Evolutionary conservation across 805 yeast genomes (phyloP), one percentile per base, ranked within the genome.

Genomic region (Starmerella kuoi): DNA sequence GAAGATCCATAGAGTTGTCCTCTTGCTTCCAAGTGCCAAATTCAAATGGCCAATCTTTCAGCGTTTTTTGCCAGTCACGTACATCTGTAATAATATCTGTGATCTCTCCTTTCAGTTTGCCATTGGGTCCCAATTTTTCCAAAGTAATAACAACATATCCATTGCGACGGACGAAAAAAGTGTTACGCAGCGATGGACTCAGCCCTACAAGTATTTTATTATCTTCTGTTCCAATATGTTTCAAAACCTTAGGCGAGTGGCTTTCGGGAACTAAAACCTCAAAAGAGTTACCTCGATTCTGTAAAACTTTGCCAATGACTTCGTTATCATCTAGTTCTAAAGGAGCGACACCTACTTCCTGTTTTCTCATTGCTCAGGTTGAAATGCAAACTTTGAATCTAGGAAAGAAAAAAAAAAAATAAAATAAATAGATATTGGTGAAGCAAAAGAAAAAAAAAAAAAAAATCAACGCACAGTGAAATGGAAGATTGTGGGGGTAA

Each of bases 131-230:
- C 14, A 46, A 7, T 3, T 38, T 38, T 31, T 50, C 58, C 1
- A 50, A 38, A 2, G 50, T 54, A 2, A 57, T 53, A 6, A 62
- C 49, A 2, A 56, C 62, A 24, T 50, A 49, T 18, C 66, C 65
- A 9, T 64, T 64, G 3, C 66, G 52, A 25, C 55, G 54, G 21
- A 62, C 56, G 46, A 61, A 62, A 31, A 57, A 50, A 30, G 61
- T 57, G 43, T 58, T 60, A 17, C 62, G 48, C 41, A 62, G 55
- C 44, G 54, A 53, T 20, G 61, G 60, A 14, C 60, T 60, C 53
- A 62, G 51, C 21, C 52, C 52, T 1, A 57, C 63, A 7, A 61
- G 50, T 17, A 61, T 40, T n/a, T 37, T 14, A 9, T 31, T 23
- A 18, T 19, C 34, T 9, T 26, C 38, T 12, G 32, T 28, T 9